Conservation (phyloP, 352 stramenopile genomes). For the Phytophthora cryptogea region DNA sequence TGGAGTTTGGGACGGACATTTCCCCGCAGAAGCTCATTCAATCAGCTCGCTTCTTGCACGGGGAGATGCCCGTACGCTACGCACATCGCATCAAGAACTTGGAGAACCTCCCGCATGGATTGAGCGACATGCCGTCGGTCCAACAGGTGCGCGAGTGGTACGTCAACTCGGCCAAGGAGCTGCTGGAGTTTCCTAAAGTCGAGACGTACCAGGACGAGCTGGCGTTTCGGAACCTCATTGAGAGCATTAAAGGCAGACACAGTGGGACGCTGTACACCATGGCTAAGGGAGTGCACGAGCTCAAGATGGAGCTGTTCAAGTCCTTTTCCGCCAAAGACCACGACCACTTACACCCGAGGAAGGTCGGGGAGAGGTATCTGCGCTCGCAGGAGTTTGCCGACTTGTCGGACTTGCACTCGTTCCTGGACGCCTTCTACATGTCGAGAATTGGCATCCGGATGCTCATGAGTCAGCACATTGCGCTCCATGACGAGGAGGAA, state of each 20-base stretch:
- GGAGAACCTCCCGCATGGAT: slow-evolving; percentile 93
- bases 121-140: slow-evolving; percentile 94
- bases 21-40: slow-evolving; percentile 88
- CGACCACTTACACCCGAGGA: slow-evolving; percentile 25
- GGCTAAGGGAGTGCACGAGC: slow-evolving; percentile 98
- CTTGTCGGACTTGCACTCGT: slow-evolving; percentile 95
- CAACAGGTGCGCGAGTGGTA: slow-evolving; percentile 97
- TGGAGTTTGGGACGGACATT: slow-evolving; percentile 88
- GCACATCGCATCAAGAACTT: slow-evolving; percentile 96
- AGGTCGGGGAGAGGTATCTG: slow-evolving; percentile 74
- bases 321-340: slow-evolving; percentile 62
- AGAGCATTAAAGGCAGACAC: slow-evolving; percentile 97
- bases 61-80: slow-evolving; percentile 98
- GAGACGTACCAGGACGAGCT: slow-evolving; percentile 89
- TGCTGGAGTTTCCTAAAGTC: slow-evolving; percentile 87
- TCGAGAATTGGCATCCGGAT: slow-evolving; percentile 99
- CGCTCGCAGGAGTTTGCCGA: slow-evolving; percentile 87
- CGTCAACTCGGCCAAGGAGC: slow-evolving; percentile 95
- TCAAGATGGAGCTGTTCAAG: slow-evolving; percentile 90
- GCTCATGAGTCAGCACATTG: slow-evolving; percentile 99
- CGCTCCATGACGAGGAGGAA: slow-evolving; percentile 90
- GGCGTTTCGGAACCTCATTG: slow-evolving; percentile 93
- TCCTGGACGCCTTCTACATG: slow-evolving; percentile 99
- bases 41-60: slow-evolving; percentile 96
- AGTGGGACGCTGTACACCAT: slow-evolving; percentile 99